These are phyloP conservation scores for Podaxis sp. DNA, from an alignment of 768 basidiomycete species.

Conservation along the genomic window DNA sequence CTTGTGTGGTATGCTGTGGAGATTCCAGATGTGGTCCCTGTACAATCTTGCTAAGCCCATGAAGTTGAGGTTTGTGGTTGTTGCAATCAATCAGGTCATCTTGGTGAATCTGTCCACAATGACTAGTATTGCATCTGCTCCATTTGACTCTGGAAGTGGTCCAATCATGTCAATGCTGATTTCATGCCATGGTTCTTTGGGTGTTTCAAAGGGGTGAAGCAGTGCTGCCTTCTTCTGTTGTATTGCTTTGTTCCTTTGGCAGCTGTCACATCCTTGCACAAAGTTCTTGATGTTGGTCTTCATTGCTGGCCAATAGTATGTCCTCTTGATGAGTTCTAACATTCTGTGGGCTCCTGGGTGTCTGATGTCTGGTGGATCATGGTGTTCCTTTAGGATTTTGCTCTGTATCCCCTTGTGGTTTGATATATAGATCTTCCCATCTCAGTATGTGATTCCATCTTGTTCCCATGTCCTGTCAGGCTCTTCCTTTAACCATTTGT, in stretches of 20 bases:
- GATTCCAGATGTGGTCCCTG: not conserved
- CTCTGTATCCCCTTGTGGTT: not conserved
- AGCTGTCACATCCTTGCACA: not conserved
- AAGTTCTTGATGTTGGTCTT: too few species aligned
- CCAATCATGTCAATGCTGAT: not conserved
- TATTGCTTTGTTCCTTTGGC: not conserved
- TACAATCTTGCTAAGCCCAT: not conserved
- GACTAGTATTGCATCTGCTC: not conserved
- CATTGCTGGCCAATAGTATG: too few species aligned
- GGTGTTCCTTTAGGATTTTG: not conserved
- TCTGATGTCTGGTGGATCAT: not conserved
- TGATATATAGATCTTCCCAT: not conserved
- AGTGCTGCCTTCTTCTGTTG: not conserved
- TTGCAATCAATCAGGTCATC: not conserved
- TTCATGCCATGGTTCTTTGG: not conserved
- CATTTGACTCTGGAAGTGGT: not conserved
- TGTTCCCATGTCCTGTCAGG: not conserved
- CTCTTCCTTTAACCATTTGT: not conserved
- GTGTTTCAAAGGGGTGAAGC: not conserved
- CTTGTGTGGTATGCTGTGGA: not conserved
- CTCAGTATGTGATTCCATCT: not conserved
- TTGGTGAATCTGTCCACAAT: not conserved
- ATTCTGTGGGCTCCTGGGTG: not conserved
- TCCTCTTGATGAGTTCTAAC: not conserved
- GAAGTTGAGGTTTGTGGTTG: not conserved